phyloP scores from a whole-genome alignment of 768 basidiomycete genomes.

The Hemileccinum rubropunctum region DNA sequence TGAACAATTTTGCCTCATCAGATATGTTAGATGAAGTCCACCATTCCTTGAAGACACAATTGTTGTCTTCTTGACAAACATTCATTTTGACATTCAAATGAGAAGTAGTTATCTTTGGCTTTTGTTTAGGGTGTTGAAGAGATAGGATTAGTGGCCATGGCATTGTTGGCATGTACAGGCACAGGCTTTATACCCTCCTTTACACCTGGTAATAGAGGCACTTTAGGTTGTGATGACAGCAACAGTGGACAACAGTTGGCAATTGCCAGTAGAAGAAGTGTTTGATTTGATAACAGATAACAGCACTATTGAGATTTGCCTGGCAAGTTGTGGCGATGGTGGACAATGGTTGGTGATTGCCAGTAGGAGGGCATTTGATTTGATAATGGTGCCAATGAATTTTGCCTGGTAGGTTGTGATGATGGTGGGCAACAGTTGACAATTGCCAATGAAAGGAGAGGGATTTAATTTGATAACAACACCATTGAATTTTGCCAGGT shows the following conservation, averaged over 20 bases:
- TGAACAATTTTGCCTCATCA: slow-evolving; percentile 41
- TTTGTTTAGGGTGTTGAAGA: slow-evolving; percentile 16
- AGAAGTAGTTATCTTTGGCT: slow-evolving; percentile 26
- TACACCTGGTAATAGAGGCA: slow-evolving; percentile 27
- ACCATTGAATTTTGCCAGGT: slow-evolving; percentile 61
- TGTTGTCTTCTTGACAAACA: slow-evolving; percentile 50
- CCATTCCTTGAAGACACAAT: slow-evolving; percentile 68
- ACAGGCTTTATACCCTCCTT: slow-evolving; percentile 24
- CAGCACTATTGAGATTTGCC: too few relatives aligned
- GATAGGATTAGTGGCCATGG: slow-evolving; percentile 49
- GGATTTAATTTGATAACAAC: too few relatives aligned
- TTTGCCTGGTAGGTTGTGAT: too few relatives aligned
- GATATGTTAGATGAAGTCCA: slow-evolving; percentile 68
- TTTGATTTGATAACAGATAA: slow-evolving; percentile 30
- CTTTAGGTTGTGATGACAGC: slow-evolving; percentile 21
- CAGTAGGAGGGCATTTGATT: slow-evolving; percentile 39
- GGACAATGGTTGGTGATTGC: slow-evolving; percentile 53
- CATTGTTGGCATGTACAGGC: slow-evolving; percentile 45
- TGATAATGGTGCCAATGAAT: too few relatives aligned
- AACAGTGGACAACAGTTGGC: too few relatives aligned
- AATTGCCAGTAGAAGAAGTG: too few relatives aligned
- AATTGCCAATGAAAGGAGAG: too few relatives aligned
- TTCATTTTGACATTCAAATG: slow-evolving; percentile 34
- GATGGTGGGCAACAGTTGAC: too few relatives aligned
- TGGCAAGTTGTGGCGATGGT: slow-evolving; percentile 48